Evolutionary conservation across 345 rosid genomes (phyloP), one percentile per base, ranked within the genome.

Genomic region (Isatis tinctoria): DNA sequence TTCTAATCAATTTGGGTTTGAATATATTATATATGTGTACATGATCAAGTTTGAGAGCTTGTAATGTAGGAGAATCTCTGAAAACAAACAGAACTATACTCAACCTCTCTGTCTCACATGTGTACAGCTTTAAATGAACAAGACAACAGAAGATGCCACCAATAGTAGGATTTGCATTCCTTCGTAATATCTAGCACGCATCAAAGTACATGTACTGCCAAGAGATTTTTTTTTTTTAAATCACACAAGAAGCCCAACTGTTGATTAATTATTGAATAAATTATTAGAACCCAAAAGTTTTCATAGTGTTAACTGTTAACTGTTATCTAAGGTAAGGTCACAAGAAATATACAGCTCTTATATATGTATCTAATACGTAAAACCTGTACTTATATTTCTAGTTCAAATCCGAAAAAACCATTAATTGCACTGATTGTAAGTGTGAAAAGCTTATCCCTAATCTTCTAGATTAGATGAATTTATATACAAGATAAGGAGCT

Each of bases 101-200:
- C 40, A 40, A 40, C 63, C 30, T 27, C 28, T 54, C 35, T 54
- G 36, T 53, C 40, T 53, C 72, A 53, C 62, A 68, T 53, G 51
- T 39, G 39, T 27, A 53, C 49, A 67, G 47, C 61, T 67, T 53
- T 24, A 39, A 53, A 53, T 39, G 36, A 30, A 51, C 60, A 36
- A 39, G 22, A 39, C 13, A 40, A 40, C 49, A 26, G 6, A 53
- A 53, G 8, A 39, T 27, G 36, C 52, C 10, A 53, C 39, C 27
- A 26, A 39, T 28, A 66, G 14, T 49, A 40, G 35, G 40, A 39
- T 36, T 36, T 10, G 3, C 6, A 32, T 32, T 32, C 35, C 35
- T 32, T 3, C 56, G 18, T 45, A 10, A 27, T 37, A 63, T 43
- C 11, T 43, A 7, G 26, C 2, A 2, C 24, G 2, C 44, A 16